Conservation (phyloP, 2,329 filamentous ascomycete species). For the Didymella arachidicola region DNA sequence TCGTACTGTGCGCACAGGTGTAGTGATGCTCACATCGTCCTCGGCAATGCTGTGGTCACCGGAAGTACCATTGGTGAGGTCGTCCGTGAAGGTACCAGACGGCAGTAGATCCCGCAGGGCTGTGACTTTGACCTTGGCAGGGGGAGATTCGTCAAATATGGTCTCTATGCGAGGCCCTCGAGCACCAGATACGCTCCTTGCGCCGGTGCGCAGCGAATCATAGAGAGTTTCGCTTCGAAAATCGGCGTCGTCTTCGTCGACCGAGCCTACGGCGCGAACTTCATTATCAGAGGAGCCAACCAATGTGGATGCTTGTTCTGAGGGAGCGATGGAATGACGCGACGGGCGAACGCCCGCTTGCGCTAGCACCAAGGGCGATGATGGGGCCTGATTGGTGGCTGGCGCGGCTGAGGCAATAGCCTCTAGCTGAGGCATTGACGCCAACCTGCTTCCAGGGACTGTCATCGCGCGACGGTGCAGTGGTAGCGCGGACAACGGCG, state of each 20-base stretch:
- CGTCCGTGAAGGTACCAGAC: conserved; percentile 54
- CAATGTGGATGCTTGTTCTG: conserved; percentile 69
- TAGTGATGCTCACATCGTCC: conserved; percentile 59
- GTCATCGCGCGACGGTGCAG: conserved; percentile 23
- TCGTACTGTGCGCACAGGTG: conserved; percentile 56
- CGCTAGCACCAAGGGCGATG: conserved; percentile 44
- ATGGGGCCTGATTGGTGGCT: conserved; percentile 45
- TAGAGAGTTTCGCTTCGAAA: conserved; percentile 79
- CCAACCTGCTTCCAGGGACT: conserved; percentile 35
- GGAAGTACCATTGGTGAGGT: conserved; percentile 41
- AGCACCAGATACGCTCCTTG: conserved; percentile 69
- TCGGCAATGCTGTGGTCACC: conserved; percentile 57
- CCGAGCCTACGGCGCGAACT: conserved; percentile 68
- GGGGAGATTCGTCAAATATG: conserved; percentile 80
- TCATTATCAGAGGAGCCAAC: conserved; percentile 73
- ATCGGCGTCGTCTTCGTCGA: conserved; percentile 80
- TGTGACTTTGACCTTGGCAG: conserved; percentile 54
- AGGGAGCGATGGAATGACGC: conserved; percentile 64
- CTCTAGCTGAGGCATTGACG: conserved; percentile 45
- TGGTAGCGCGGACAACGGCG: conserved; percentile 32
- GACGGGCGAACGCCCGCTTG: conserved; percentile 53
- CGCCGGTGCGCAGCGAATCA: conserved; percentile 77
- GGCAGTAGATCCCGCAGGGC: conserved; percentile 59
- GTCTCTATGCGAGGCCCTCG: conserved; percentile 77
- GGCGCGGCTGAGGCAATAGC: conserved; percentile 39